Evolutionary conservation across 2,329 filamentous ascomycete genomes (phyloP), one percentile per base, ranked within the genome.

Genomic region (Hypoxylon sp.): DNA sequence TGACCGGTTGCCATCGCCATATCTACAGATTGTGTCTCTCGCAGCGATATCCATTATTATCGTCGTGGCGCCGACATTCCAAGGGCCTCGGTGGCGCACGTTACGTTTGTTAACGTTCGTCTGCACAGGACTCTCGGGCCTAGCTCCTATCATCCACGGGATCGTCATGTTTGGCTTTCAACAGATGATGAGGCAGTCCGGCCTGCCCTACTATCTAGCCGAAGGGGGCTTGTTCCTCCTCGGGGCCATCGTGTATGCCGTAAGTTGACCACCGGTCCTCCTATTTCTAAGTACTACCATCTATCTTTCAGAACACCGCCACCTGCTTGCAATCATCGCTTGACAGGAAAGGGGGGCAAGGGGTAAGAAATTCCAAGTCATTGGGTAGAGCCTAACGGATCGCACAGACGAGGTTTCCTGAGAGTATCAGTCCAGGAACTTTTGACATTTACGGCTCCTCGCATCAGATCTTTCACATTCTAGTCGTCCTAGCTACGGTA

Each of bases 391-490:
- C n/a, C 27, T 63, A 14, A 58, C 33, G 8, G 33, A 30, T 42
- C 35, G 4, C 22, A 40, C 56, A 84, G 82, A 80, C 77, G 7
- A 77, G 80, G 49, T 80, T 85, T 53, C 83, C 84, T 1, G 83
- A 85, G 72, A 77, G 77, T 30, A 72, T 79, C 53, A 77, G 71
- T 17, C 83, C 83, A 1, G 83, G 81, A 2, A 76, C 63, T 7
- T 85, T 85, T 72, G 83, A 85, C 70, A 80, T 83, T 33, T 81
- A 77, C 68, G 81, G 82, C 14, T 79, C 80, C 2, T 85, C 83
- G 13, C 83, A 85, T 64, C 83, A 85, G 67, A 79, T 85, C 6
- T 85, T 85, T 61, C 83, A 85, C 59, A 71, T 82, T 10, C 76
- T 84, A 6, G 82, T 85, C 8, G 82, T 83, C 0, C 33, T 84